A percentile compares a stretch with the other conserved stretches of the same genome.
phyloP scores from a whole-genome alignment of 129 eudicot species.

The Artemisia annua region DNA sequence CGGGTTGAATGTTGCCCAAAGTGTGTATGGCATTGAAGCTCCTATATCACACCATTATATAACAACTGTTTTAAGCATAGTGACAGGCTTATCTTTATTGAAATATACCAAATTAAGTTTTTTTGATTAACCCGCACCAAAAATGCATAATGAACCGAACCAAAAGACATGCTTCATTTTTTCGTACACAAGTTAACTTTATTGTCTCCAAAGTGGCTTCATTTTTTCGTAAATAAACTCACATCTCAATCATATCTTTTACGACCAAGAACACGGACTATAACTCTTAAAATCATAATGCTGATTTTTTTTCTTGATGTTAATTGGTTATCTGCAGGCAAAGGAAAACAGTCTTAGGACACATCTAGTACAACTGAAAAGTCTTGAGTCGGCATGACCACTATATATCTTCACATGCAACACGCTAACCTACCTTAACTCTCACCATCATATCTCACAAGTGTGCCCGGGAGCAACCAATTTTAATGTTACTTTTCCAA shows the following conservation, averaged over 20 bases:
- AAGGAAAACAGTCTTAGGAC: constrained; percentile 87
- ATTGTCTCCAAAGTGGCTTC: neutral
- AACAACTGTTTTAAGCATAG: too few relatives aligned
- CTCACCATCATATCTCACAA: neutral
- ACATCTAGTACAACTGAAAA: constrained; percentile 63
- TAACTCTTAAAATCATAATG: neutral
- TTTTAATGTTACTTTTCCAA: neutral
- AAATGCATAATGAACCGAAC: too few relatives aligned
- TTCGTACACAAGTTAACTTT: neutral
- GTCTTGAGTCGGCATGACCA: constrained; percentile 28
- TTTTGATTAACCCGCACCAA: too few relatives aligned
- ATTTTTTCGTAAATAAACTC: neutral
- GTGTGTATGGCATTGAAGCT: too few relatives aligned
- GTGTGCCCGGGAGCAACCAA: constrained; percentile 8
- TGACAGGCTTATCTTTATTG: too few relatives aligned
- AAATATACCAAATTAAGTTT: too few relatives aligned
- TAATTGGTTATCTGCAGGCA: constrained; percentile 40
- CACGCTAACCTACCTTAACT: constrained; percentile 17
- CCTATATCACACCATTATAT: too few relatives aligned
- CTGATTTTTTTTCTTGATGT: neutral
- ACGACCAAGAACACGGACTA: neutral
- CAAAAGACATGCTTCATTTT: neutral
- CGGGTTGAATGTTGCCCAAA: too few relatives aligned
- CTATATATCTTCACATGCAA: constrained; percentile 13
- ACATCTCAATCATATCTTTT: neutral